Base-by-base conservation (phyloP, 306 rosid species). In the Glycine latifolia region DNA sequence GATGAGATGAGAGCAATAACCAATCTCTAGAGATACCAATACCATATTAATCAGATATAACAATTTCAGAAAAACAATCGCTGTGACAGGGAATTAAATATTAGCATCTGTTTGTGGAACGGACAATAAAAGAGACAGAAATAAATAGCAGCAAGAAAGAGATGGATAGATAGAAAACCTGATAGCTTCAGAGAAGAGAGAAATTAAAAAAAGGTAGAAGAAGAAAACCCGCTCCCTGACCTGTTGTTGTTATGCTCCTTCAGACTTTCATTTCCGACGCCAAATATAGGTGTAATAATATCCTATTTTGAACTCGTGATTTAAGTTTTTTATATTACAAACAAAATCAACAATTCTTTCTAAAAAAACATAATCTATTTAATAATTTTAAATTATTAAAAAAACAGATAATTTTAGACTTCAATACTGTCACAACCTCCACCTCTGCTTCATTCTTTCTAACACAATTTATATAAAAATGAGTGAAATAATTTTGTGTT, bases 101-200 rank as follows among this genome's bases (percentile, higher is more conserved):
- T 68, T 17, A 8, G 59, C 71, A 67, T 66, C 81, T 65, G 86
- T 80, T 85, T 9, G 35, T 1, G 26, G 69, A 73, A 75, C 47
- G 80, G 66, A 76, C 67, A 59, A 79, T 4, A 60, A 71, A 20
- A 75, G 59, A 48, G 14, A 6, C 65, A 66, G n/a, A 17, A 33
- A n/a, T 43, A 43, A 43, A 71, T 41, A 62, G 50, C 71, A 59
- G 26, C 50, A 65, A 17, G 80, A 60, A 39, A 71, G 41, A 58
- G 79, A 80, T 47, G 71, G 46, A 71, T 67, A 49, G 80, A 76
- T 14, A 70, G 61, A 61, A 31, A 77, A 87, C 89, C 88, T 83
- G 88, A 85, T 68, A 50, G 80, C 31, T 75, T 35, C 81, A 20
- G 79, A 8, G 11, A 8, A 47, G 52, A 69, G 81, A 84, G 80